Conservation (phyloP, 1,139 yeast genomes). For the Zygoascus hellenicus region DNA sequence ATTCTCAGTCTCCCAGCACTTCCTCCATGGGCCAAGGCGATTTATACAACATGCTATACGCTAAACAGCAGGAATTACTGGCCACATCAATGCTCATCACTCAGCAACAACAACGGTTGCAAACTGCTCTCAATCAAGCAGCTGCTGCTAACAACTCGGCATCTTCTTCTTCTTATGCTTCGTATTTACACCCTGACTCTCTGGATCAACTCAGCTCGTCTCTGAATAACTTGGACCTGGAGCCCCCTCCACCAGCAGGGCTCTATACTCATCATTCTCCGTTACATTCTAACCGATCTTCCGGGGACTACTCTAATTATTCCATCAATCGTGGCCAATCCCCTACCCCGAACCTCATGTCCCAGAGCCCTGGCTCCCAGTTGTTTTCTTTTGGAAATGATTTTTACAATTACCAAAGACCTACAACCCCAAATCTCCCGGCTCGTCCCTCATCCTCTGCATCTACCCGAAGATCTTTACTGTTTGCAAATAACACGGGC, state of each 20-base stretch:
- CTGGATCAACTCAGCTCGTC: constrained; percentile 5
- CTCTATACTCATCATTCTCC: constrained; percentile 9
- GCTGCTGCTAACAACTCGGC: constrained; percentile 11
- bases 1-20: not conserved
- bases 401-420: constrained; percentile 1
- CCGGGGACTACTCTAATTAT: not conserved
- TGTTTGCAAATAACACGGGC: not conserved
- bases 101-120: constrained; percentile 34
- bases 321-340: constrained; percentile 2
- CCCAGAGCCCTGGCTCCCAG: not conserved
- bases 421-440: constrained; percentile 7
- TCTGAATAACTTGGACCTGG: constrained; percentile 6
- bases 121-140: constrained; percentile 30
- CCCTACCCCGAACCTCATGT: not conserved
- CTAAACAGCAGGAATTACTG: constrained; percentile 37
- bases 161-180: constrained; percentile 8
- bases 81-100: constrained; percentile 30
- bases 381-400: not conserved
- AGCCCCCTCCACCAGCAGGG: constrained; percentile 7
- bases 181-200: constrained; percentile 6
- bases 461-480: not conserved
- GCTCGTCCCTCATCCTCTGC: constrained; percentile 11
- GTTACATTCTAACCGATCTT: constrained; percentile 6
- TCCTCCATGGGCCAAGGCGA: not conserved
- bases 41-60: constrained; percentile 28